phyloP scores from a whole-genome alignment of 73 alveolate species.

The Symbiodinium pilosum region DNA sequence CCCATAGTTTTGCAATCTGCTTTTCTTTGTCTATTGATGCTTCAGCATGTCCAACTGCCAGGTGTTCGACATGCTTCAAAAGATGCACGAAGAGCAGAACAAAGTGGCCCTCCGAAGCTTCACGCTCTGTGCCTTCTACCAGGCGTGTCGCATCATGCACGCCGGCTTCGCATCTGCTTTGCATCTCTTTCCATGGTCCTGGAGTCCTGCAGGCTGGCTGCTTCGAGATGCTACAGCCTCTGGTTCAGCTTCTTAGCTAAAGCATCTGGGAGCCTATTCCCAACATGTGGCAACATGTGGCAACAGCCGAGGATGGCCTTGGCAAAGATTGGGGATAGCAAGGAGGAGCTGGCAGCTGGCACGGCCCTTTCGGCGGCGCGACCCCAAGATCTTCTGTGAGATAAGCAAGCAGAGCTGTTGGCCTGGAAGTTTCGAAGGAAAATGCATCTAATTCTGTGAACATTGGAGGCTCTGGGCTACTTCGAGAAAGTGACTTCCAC shows the following conservation, averaged over 20 bases:
- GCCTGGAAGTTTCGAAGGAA: too few species aligned
- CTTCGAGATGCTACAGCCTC: slow-evolving; percentile 58
- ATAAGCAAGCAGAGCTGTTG: too few species aligned
- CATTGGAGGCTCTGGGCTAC: slow-evolving; percentile 38
- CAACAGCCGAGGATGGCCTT: neutral
- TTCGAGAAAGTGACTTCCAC: slow-evolving; percentile 77
- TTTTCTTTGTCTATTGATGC: neutral
- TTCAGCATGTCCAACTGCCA: neutral
- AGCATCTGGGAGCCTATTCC: too few species aligned
- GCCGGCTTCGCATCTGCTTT: too few species aligned
- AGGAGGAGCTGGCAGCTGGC: slow-evolving; percentile 10
- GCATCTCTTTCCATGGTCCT: too few species aligned
- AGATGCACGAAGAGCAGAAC: slow-evolving; percentile 93
- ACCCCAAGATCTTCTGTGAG: neutral
- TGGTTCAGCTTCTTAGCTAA: neutral
- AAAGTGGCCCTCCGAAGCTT: slow-evolving; percentile 58
- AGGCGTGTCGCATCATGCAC: slow-evolving; percentile 1
- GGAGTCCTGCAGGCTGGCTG: slow-evolving; percentile 50
- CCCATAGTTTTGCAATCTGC: too few species aligned
- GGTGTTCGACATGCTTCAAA: slow-evolving; percentile 76
- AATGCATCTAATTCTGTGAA: too few species aligned
- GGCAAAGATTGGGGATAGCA: neutral
- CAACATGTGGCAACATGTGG: too few species aligned
- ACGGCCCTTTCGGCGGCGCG: neutral
- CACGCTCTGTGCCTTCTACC: slow-evolving; percentile 83